Evolutionary conservation across 208 protist species (phyloP).

Genomic region (Porcisia deanei): DNA sequence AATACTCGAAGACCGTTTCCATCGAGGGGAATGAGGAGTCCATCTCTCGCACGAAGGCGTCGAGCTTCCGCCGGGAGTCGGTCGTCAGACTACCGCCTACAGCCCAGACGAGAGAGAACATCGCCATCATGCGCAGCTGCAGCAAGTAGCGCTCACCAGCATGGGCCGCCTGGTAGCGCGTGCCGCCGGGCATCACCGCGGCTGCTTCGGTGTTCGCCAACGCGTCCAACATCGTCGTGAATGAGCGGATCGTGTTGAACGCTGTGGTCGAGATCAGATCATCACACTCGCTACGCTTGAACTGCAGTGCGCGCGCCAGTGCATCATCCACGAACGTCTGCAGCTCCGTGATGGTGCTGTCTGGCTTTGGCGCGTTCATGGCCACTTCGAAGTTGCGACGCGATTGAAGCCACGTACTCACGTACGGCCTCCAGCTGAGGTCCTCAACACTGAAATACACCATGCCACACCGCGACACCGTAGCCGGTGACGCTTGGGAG

Average conservation of each 20-base stretch:
- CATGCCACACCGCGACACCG: constrained; percentile 98
- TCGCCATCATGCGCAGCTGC: constrained; percentile 95
- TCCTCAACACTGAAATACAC: constrained; percentile 96
- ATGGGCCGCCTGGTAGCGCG: constrained; percentile 74
- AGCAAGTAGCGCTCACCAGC: constrained; percentile 90
- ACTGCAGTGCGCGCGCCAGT: constrained; percentile 76
- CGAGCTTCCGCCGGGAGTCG: constrained; percentile 91
- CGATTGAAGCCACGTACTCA: constrained; percentile 93
- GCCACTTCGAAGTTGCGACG: constrained; percentile 83
- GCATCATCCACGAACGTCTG: constrained; percentile 88
- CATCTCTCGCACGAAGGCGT: constrained; percentile 94
- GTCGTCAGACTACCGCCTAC: constrained; percentile 94
- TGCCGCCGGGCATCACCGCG: constrained; percentile 59
- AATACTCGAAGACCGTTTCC: constrained; percentile 98
- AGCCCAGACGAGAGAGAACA: constrained; percentile 96
- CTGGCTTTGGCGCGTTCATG: constrained; percentile 91
- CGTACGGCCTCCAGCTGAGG: constrained; percentile 95
- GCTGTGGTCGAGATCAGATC: constrained; percentile 92
- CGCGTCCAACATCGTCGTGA: constrained; percentile 96
- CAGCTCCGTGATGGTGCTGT: constrained; percentile 84
- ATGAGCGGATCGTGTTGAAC: constrained; percentile 90
- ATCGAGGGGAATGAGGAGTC: constrained; percentile 95
- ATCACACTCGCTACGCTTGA: constrained; percentile 76
- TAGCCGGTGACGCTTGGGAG: constrained; percentile 97
- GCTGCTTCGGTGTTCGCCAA: constrained; percentile 89